Evolutionary conservation across 495 filamentous ascomycete species (phyloP).

Genomic region (Tuber calosporum): DNA sequence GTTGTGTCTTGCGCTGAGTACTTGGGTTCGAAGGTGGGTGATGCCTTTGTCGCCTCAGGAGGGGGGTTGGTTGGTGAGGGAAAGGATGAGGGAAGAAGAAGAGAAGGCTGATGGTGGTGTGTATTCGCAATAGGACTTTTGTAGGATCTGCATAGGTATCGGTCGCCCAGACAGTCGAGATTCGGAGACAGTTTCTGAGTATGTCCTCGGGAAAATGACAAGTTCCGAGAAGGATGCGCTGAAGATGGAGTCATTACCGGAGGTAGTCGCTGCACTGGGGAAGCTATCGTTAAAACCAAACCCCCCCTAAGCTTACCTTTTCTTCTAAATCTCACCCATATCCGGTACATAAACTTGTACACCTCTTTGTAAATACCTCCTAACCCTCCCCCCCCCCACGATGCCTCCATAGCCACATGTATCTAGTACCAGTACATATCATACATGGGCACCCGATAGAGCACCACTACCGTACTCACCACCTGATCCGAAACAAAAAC

Average conservation of each 20-base stretch:
- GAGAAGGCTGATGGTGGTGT: conserved; percentile 16
- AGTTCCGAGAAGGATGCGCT: conserved; percentile 46
- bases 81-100: background rate
- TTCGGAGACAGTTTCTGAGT: conserved; percentile 53
- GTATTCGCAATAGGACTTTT: conserved; percentile 42
- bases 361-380: background rate
- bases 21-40: conserved; percentile 41
- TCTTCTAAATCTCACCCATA: background rate
- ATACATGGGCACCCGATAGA: background rate
- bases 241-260: conserved; percentile 20
- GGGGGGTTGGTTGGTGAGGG: conserved; percentile 19
- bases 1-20: conserved; percentile 58
- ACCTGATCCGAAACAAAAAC: background rate
- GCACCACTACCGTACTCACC: background rate
- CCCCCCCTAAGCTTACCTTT: background rate
- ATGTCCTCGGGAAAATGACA: conserved; percentile 61
- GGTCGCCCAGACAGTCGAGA: conserved; percentile 58
- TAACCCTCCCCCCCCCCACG: background rate
- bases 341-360: background rate
- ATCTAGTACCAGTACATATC: background rate
- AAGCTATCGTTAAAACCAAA: conserved; percentile 12
- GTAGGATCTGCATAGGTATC: conserved; percentile 58
- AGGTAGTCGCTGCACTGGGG: conserved; percentile 25
- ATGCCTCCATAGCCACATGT: background rate
- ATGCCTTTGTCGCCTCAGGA: conserved; percentile 20